Conservation (phyloP, 1,139 yeast species). For the Geotrichum europaeum region DNA sequence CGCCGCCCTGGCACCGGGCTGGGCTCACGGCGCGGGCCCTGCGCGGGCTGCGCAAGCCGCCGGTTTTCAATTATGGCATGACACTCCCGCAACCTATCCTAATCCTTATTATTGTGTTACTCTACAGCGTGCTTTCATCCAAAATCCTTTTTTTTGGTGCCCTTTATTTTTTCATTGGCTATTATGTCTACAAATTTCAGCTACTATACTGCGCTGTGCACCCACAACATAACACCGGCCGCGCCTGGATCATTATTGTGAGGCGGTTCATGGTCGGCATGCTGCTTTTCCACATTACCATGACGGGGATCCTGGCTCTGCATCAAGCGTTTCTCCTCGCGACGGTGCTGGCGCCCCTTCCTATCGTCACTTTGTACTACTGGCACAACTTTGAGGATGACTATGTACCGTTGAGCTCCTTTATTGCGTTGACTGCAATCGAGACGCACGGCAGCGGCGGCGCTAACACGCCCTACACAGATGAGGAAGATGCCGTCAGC, state of each 20-base stretch:
- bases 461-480: not conserved
- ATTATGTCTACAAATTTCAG: constrained; percentile 74
- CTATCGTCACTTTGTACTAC: constrained; percentile 57
- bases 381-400: constrained; percentile 77
- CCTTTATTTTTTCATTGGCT: constrained; percentile 66
- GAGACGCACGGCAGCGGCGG: constrained; percentile 21
- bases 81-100: constrained; percentile 76
- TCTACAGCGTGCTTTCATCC: constrained; percentile 72
- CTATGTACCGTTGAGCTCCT: constrained; percentile 71
- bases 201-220: constrained; percentile 73
- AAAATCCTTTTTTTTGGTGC: constrained; percentile 69
- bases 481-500: not conserved
- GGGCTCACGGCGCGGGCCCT: constrained; percentile 52
- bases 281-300: constrained; percentile 75
- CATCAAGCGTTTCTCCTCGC: constrained; percentile 72
- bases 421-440: constrained; percentile 75
- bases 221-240: constrained; percentile 84
- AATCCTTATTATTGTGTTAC: constrained; percentile 64
- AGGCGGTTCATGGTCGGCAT: constrained; percentile 67
- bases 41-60: constrained; percentile 66
- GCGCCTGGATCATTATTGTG: constrained; percentile 77
- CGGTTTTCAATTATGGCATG: constrained; percentile 72
- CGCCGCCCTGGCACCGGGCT: constrained; percentile 36
- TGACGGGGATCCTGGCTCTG: constrained; percentile 83
- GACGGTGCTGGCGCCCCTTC: constrained; percentile 64